These are phyloP conservation scores for Jackrogersella minutella DNA, from an alignment of 495 filamentous ascomycete genomes.

Conservation along the genomic window DNA sequence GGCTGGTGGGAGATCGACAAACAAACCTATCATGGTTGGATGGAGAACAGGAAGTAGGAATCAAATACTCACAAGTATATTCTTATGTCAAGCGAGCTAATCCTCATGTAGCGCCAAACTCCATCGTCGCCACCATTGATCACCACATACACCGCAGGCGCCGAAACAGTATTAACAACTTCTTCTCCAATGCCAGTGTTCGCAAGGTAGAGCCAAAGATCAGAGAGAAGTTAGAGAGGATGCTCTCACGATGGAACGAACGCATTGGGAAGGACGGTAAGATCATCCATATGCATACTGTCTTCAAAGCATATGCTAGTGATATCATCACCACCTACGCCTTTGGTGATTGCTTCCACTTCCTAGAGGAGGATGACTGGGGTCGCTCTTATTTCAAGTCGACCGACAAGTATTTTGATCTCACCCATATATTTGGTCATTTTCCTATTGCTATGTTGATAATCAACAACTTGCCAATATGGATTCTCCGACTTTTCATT, in stretches of 20 bases:
- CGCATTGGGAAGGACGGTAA: neutral
- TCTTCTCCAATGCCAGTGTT: conserved; percentile 53
- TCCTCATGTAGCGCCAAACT: conserved; percentile 7
- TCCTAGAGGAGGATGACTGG: conserved; percentile 39
- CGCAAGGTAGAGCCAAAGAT: conserved; percentile 46
- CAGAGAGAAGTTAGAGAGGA: conserved; percentile 13
- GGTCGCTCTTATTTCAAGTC: conserved; percentile 37
- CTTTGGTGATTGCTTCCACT: conserved; percentile 33
- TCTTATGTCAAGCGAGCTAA: no score
- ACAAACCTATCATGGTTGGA: neutral
- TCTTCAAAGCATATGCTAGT: conserved; percentile 51
- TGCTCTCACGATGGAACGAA: neutral
- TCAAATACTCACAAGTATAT: neutral
- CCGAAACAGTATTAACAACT: conserved; percentile 47
- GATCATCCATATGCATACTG: conserved; percentile 45
- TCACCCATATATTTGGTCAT: neutral
- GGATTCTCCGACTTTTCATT: neutral
- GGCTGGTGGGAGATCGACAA: neutral
- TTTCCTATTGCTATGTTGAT: conserved; percentile 33
- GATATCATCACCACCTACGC: conserved; percentile 59
- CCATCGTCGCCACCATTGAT: conserved; percentile 41
- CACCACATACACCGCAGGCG: conserved; percentile 53
- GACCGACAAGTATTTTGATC: neutral
- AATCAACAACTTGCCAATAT: conserved; percentile 20
- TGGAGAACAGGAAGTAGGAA: neutral